Evolutionary conservation across 176 grass and related monocot genomes (phyloP).

Genomic region (Aechmea fasciata): DNA sequence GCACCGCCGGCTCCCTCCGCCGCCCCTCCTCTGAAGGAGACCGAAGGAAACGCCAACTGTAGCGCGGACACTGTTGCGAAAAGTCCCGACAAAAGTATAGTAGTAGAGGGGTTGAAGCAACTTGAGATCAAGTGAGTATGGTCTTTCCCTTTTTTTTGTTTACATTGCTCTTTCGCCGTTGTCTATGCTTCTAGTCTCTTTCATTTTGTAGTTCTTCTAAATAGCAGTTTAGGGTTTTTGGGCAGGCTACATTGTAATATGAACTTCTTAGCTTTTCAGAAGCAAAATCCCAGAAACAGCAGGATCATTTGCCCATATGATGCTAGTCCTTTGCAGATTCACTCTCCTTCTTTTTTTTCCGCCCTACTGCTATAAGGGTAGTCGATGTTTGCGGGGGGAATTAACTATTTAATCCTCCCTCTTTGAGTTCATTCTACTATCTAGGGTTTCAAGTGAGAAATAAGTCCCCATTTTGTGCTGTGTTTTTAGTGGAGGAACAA

Average conservation of each 20-base stretch:
- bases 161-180: slow-evolving; percentile 30
- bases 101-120: slow-evolving; percentile 31
- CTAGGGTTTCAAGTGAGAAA: too few relatives aligned
- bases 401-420: too few relatives aligned
- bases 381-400: too few relatives aligned
- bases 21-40: not conserved
- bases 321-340: not conserved
- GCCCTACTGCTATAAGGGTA: not conserved
- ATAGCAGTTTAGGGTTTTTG: slow-evolving; percentile 33
- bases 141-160: slow-evolving; percentile 25
- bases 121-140: slow-evolving; percentile 39
- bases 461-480: too few relatives aligned
- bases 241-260: slow-evolving; percentile 39
- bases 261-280: slow-evolving; percentile 41
- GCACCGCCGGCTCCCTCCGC: slow-evolving; percentile 9
- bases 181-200: slow-evolving; percentile 28
- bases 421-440: too few relatives aligned
- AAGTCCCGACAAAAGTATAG: slow-evolving; percentile 15
- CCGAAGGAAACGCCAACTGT: slow-evolving; percentile 2
- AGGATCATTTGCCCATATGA: slow-evolving; percentile 28
- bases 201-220: slow-evolving; percentile 30
- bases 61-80: not conserved
- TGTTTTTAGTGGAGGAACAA: too few relatives aligned
- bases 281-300: slow-evolving; percentile 26
- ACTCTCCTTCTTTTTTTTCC: not conserved